Evolutionary conservation across 306 rosid genomes (phyloP), one percentile per base, ranked within the genome.

Genomic region (Macrotyloma uniflorum): DNA sequence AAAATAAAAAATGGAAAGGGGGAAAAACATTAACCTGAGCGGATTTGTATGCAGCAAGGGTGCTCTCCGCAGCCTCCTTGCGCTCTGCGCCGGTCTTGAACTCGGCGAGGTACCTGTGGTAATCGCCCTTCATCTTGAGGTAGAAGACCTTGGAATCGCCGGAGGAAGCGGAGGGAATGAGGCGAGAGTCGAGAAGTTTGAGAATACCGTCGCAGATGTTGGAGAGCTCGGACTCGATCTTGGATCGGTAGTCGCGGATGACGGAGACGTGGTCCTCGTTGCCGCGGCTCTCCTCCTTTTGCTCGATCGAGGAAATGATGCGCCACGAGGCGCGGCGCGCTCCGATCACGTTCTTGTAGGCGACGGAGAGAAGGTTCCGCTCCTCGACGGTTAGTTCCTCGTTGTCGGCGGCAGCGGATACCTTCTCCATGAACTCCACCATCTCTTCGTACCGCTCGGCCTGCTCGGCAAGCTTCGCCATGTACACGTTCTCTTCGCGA

Each of bases 251-350:
- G 76, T 91, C 96, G 14, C 97, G 93, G 93, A 95, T 95, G 79
- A 89, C 55, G 32, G 90, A 0, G 9, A 95, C 99, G 53, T 92
- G 98, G 71, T 96, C 98, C 82, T 96, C 98, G 88, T 96, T 93
- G 49, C 99, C 99, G 66, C 97, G 98, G 90, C 99, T 96, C 93
- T 96, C 99, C 84, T 96, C 99, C 88, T 93, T 96, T 90, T 96
- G 99, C 86, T 96, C 99, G 79, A 96, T 96, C 11, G 99, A 96
- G 61, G 99, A 96, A 35, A 96, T 96, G 74, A 96, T 96, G 5
- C 99, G 89, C 99, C 99, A 96, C 11, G 96, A 90, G 18, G 99
- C 99, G 0, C 98, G 89, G 3, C 99, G 82, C 0, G 99, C 99
- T 0, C 98, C 97, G 86, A 96, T 96, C 22, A 96, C 98, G 86